These are phyloP conservation scores for Physocladia obscura DNA, from an alignment of 192 early-diverging fungal genomes.

Conservation along the genomic window DNA sequence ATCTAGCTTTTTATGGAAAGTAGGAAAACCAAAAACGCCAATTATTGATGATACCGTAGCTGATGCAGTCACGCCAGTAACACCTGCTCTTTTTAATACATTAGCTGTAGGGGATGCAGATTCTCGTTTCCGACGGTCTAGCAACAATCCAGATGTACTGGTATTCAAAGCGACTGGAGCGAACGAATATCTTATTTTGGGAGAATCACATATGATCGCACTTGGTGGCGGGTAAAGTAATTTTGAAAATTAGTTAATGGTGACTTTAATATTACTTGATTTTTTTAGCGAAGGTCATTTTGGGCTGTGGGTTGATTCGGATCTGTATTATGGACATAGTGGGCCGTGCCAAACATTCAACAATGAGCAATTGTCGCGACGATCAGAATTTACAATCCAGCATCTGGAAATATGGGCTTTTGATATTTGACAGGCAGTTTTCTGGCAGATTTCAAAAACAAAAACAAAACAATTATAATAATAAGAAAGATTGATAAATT, in stretches of 20 bases:
- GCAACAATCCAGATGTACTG: background rate
- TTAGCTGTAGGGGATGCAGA: no score
- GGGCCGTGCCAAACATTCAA: slow-evolving; percentile 50
- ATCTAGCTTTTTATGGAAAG: no score
- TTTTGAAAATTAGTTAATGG: background rate
- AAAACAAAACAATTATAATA: no score
- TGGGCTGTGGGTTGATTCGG: slow-evolving; percentile 53
- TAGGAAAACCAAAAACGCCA: no score
- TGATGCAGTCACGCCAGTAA: no score
- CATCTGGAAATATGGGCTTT: slow-evolving; percentile 49
- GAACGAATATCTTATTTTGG: slow-evolving; percentile 43
- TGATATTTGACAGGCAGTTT: slow-evolving; percentile 32
- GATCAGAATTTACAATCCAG: slow-evolving; percentile 40
- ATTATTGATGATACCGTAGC: no score
- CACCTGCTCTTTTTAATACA: no score
- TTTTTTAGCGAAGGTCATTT: slow-evolving; percentile 45
- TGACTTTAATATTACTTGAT: background rate
- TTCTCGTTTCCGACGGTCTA: background rate
- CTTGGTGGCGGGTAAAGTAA: slow-evolving; percentile 45
- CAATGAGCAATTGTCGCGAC: slow-evolving; percentile 38
- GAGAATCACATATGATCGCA: slow-evolving; percentile 41
- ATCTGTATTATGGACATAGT: slow-evolving; percentile 50
- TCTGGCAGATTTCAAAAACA: no score
- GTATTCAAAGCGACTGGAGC: slow-evolving; percentile 43
- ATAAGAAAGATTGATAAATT: no score